Evolutionary conservation across 2,329 filamentous ascomycete genomes (phyloP), one percentile per base, ranked within the genome.

Genomic region (Xylaria sp.): DNA sequence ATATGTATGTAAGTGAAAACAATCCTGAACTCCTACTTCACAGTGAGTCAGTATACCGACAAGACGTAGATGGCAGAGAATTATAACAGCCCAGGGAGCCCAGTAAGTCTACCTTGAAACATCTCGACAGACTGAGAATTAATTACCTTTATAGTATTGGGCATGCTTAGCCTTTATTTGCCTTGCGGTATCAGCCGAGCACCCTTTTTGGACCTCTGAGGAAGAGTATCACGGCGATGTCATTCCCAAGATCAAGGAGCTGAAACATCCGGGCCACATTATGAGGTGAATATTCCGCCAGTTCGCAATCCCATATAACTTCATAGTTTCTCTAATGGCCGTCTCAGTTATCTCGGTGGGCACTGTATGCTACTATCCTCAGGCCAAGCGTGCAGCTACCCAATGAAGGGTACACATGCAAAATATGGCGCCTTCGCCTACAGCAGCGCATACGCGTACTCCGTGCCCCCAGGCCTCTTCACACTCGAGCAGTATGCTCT

Each of bases 361-460:
- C 92, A 94, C 78, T 90, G 89, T 55, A 92, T 94, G 84, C 84
- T 94, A 28, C 85, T 94, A 8, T 91, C 89, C 3, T 92, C 90
- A 0, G 92, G 92, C 1, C 92, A 95, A 78, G 90, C 90, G n/a
- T 94, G 92, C 80, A 90, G 92, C 78, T 94, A 94, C 77, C 90
- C 92, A 0, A 90, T 94, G 84, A 92, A 92, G 80, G 92, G 91
- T 63, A 93, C 92, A 0, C 92, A 94, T 78, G 91, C 92, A 70
- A 94, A 94, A 76, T 94, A 94, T 79, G 92, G 92, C 56, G 87
- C 89, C 69, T 94, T 94, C 77, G 91, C 91, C 6, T 94, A 94
- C 80, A 92, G 89, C 76, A 90, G 90, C 62, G 88, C 90, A 0
- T 94, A 92, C 78, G 91, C 86, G 23, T 94, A 94, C 81, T 92